A percentile compares a stretch with the other conserved stretches of the same genome.
These are phyloP conservation scores for Sporothrix inflata DNA, from an alignment of 2,329 filamentous ascomycete genomes.

Conservation along the genomic window DNA sequence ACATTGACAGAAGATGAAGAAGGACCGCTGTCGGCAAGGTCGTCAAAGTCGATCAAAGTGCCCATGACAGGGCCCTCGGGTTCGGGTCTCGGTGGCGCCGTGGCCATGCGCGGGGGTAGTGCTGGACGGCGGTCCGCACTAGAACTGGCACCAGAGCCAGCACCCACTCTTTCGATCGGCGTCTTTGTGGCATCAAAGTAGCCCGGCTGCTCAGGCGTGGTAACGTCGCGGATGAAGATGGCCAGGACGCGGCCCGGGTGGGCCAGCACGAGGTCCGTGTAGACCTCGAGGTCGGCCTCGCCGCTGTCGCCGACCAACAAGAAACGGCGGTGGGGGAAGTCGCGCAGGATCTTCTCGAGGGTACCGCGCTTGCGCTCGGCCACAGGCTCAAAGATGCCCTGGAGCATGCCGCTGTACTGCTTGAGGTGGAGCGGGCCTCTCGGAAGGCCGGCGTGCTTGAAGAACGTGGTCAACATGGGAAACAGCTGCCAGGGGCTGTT, in stretches of 20 bases:
- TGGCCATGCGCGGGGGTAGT: conserved; percentile 35
- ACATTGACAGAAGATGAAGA: neutral
- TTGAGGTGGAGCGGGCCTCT: conserved; percentile 92
- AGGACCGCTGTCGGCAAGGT: conserved; percentile 47
- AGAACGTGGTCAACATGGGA: conserved; percentile 83
- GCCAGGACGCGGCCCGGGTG: conserved; percentile 82
- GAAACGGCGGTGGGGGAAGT: conserved; percentile 89
- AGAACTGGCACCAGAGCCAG: conserved; percentile 29
- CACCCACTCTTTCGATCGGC: neutral
- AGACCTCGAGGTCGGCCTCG: conserved; percentile 95
- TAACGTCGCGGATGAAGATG: conserved; percentile 95
- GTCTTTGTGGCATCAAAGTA: conserved; percentile 71
- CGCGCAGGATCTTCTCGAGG: conserved; percentile 79
- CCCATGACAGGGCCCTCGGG: conserved; percentile 53
- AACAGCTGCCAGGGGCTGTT: conserved; percentile 99
- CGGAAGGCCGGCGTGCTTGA: conserved; percentile 77
- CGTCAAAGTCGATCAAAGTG: conserved; percentile 63
- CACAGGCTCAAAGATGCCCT: conserved; percentile 97
- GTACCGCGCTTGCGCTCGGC: conserved; percentile 92
- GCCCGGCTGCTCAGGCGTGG: conserved; percentile 70
- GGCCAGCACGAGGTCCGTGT: conserved; percentile 85
- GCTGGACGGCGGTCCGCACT: conserved; percentile 34
- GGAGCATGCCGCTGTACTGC: conserved; percentile 94
- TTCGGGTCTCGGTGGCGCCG: conserved; percentile 37
- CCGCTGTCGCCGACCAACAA: conserved; percentile 93